Conservation (phyloP, 2,329 filamentous ascomycete genomes). For the Alternaria alternata region DNA sequence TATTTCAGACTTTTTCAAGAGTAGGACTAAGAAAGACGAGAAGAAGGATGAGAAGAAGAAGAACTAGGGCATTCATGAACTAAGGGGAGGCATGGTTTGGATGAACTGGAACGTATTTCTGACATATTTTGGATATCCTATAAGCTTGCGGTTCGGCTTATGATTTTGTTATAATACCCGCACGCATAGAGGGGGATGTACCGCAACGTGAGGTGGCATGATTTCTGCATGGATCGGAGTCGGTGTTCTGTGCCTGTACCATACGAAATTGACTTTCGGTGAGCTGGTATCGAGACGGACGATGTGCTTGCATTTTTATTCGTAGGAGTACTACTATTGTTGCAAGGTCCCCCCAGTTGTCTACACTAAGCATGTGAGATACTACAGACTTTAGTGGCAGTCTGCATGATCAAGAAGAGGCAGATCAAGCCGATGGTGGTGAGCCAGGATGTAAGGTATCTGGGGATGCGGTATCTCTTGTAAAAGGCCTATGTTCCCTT, state of each 20-base stretch:
- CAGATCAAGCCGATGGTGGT: neutral
- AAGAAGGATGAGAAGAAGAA: slow-evolving; percentile 28
- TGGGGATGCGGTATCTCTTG: neutral
- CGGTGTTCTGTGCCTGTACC: slow-evolving; percentile 10
- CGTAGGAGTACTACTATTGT: neutral
- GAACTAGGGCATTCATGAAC: slow-evolving; percentile 9
- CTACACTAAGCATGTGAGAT: neutral
- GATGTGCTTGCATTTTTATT: slow-evolving; percentile 7
- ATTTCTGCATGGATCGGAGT: slow-evolving; percentile 14
- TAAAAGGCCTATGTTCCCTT: neutral
- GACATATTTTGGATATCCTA: slow-evolving; percentile 18
- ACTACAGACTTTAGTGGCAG: neutral
- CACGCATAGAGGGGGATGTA: slow-evolving; percentile 13
- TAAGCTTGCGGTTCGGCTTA: slow-evolving; percentile 13
- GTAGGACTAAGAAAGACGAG: slow-evolving; percentile 35
- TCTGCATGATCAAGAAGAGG: neutral
- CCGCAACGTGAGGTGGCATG: slow-evolving; percentile 13
- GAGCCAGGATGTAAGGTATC: neutral
- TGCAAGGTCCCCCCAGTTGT: neutral
- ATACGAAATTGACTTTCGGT: slow-evolving; percentile 9
- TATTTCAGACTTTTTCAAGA: slow-evolving; percentile 51
- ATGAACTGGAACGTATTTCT: slow-evolving; percentile 13
- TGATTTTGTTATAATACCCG: slow-evolving; percentile 22
- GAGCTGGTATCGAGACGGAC: neutral
- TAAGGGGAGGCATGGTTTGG: slow-evolving; percentile 2